phyloP scores from a whole-genome alignment of 2,329 filamentous ascomycete species.

The Cercospora sp. region DNA sequence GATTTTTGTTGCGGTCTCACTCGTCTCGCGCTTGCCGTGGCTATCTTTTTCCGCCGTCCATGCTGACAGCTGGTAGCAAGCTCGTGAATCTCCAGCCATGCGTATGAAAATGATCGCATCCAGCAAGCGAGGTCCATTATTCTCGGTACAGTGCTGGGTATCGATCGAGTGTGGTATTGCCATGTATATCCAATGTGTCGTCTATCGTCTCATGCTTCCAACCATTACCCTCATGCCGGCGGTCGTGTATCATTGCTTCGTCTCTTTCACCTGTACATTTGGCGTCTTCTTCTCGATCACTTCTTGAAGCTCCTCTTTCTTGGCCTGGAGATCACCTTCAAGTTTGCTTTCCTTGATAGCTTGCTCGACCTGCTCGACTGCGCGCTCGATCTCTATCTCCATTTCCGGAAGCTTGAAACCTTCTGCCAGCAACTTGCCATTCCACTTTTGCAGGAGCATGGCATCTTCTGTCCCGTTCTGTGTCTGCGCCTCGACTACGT shows the following conservation, averaged over 20 bases:
- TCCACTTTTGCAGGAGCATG: slow-evolving; percentile 54
- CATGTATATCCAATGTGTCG: slow-evolving; percentile 2
- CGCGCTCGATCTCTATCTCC: slow-evolving; percentile 56
- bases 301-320: slow-evolving; percentile 20
- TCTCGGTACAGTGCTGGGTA: neutral
- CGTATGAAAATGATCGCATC: neutral
- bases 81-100: neutral
- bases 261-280: slow-evolving; percentile 8
- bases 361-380: slow-evolving; percentile 53
- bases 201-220: slow-evolving; percentile 4
- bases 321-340: slow-evolving; percentile 10
- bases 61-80: neutral
- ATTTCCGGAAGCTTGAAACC: slow-evolving; percentile 52
- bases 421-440: slow-evolving; percentile 54
- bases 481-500: slow-evolving; percentile 44
- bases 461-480: slow-evolving; percentile 47
- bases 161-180: slow-evolving; percentile 9
- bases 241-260: slow-evolving; percentile 7
- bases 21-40: neutral
- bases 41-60: neutral
- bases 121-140: neutral
- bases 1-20: neutral
- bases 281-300: slow-evolving; percentile 14
- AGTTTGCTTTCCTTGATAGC: slow-evolving; percentile 40
- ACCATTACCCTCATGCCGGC: neutral